These are phyloP conservation scores for Aurantiochytrium sp. DNA, from an alignment of 108 stramenopile species.

Conservation along the genomic window DNA sequence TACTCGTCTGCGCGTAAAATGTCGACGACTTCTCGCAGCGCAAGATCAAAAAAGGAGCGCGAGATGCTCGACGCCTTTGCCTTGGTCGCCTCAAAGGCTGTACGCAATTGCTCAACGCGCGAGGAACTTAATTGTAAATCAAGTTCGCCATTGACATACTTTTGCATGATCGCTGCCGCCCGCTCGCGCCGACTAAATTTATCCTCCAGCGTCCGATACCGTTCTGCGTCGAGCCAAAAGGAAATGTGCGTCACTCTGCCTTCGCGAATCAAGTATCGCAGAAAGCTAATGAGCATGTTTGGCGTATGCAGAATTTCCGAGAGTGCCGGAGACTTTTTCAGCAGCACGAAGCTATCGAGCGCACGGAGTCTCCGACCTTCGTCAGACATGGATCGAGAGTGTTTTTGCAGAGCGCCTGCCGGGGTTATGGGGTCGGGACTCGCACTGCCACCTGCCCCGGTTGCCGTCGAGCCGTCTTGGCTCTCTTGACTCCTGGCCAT, in stretches of 20 bases:
- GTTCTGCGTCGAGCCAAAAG: slow-evolving; percentile 4
- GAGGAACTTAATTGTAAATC: not conserved
- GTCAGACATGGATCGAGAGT: not conserved
- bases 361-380: not conserved
- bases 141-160: not conserved
- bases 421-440: not conserved
- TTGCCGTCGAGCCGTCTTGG: no score
- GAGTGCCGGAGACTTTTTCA: not conserved
- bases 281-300: not conserved
- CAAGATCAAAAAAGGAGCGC: not conserved
- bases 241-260: not conserved
- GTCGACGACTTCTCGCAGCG: not conserved
- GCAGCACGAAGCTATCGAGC: not conserved
- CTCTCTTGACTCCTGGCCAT: no score
- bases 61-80: not conserved
- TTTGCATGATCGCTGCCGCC: not conserved
- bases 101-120: not conserved
- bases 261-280: not conserved
- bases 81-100: not conserved
- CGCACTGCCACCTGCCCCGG: not conserved
- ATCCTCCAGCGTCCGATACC: not conserved
- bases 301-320: not conserved
- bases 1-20: not conserved
- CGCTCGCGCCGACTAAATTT: not conserved
- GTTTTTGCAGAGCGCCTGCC: not conserved